Evolutionary conservation across 208 protist species (phyloP), one percentile per base, ranked within the genome.

Genomic region (Acanthamoeba healyi): DNA sequence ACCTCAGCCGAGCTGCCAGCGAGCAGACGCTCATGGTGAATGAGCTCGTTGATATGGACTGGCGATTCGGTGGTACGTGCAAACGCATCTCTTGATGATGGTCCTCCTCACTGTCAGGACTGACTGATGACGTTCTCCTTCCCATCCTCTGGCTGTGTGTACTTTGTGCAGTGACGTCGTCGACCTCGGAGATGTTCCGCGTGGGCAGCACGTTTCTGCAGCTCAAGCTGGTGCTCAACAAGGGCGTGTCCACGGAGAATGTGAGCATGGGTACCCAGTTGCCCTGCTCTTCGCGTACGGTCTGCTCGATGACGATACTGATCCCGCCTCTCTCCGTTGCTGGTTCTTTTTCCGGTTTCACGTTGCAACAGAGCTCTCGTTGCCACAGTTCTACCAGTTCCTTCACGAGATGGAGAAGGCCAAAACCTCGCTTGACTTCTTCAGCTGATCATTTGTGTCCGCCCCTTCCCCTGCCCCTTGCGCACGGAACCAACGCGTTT

Each of bases 11-110:
- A 95, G 92, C 94, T 38, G 81, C 94, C 26, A 92, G 84, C 49
- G 92, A 88, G 46, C 86, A 96, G 26, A 96, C 94, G 15, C 90
- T 97, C 24, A 72, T 86, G 32, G 88, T 97, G n/a, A 97, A 97
- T 88, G 81, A 97, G 86, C 94, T 97, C 17, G 94, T 97, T 15
- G 96, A 97, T 70, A 95, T 97, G 94, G 95, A 97, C 72, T 97
- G 97, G 97, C 84, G 93, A 88, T 97, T 97, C 65, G 97, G 97
- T 44, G 96, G 95, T 77, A 77, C n/a, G n/a, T 77, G 32, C 36
- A 94, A n/a, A 36, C 82, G 77, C 5, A 49, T 44, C 29, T 49
- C 54, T n/a, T 92, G 38, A n/a, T n/a, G n/a, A n/a, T n/a, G n/a
- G n/a, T n/a, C n/a, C n/a, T n/a, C n/a, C n/a, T n/a, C n/a, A n/a